Conservation (phyloP, 306 rosid genomes). For the Cicer pinnatifidum region DNA sequence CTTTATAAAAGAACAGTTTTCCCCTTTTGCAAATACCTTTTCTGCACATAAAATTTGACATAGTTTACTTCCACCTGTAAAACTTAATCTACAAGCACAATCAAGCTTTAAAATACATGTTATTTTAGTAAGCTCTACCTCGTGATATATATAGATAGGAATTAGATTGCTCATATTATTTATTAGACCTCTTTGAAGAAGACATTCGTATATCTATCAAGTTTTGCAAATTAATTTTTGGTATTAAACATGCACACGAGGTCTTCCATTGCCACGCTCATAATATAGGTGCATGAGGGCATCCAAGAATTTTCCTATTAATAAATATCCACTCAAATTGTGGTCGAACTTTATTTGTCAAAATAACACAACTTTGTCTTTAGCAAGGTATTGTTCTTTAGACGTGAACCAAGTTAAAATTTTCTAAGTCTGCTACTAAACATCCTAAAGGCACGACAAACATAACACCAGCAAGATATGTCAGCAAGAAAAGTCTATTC, state of each 20-base stretch:
- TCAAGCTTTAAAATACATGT: conserved; percentile 2
- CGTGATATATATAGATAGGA: conserved; percentile 1
- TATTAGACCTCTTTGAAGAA: conserved; percentile 2
- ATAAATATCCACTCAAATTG: background rate
- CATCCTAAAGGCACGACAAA: conserved; percentile 2
- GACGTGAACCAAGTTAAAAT: background rate
- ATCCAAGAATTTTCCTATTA: background rate
- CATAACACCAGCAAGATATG: background rate
- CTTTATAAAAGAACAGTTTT: background rate
- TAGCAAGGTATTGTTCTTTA: background rate
- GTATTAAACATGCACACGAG: background rate
- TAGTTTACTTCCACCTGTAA: conserved; percentile 40
- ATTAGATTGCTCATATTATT: background rate
- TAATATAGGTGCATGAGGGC: background rate
- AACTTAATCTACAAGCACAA: conserved; percentile 29
- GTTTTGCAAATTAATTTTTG: background rate
- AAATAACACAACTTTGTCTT: background rate
- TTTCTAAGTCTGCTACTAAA: background rate
- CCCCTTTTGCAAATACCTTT: background rate
- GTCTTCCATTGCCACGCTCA: background rate
- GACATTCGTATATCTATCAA: background rate
- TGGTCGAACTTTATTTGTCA: no score
- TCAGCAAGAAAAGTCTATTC: background rate
- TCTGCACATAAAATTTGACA: conserved; percentile 39
- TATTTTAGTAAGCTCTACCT: conserved; percentile 1